Base-by-base conservation (phyloP, 2,329 filamentous ascomycete genomes). In the Thelonectria rubi region DNA sequence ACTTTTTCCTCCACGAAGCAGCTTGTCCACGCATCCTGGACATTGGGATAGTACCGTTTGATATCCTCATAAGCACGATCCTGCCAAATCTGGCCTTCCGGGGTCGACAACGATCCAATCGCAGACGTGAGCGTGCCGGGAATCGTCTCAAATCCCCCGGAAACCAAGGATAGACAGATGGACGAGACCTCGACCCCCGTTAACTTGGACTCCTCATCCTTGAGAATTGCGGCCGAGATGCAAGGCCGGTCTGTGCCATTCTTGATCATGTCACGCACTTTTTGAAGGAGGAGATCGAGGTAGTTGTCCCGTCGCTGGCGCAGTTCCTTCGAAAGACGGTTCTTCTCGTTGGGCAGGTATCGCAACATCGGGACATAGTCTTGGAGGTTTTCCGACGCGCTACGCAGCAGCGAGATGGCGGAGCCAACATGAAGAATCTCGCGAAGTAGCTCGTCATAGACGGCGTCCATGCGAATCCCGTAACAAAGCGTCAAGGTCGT, bases 401-500 rank as follows among this genome's bases (percentile, higher is more conserved):
- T 82, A 5, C 83, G 77, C 2, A 85, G 70, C 1, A 84, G 74
- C 2, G 77, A 80, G 49, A 85, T 85, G 0, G 82, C 81, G 0
- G 80, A 82, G 1, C 82, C 83, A 4, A 85, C 83, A 60, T 85
- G 74, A 0, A 85, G 74, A 37, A 86, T 84, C 68, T 85, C 82
- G 4, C 82, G 76, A 9, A 85, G 72, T 48, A 85, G 73, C 1
- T 78, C 77, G 54, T 85, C 84, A 64, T 83, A 84, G 0, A 84
- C 80, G 5, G 74, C 77, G 66, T 85, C 82, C 82, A 86, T 85
- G 2, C 83, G 78, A 40, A 84, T 84, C 0, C 82, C 83, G 53
- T 85, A 85, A 66, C 81, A 84, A 1, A 85, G 76, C 0, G 82
- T 86, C 17, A 86, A 71, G 0, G 82, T 85, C 0, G 82, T 85